Percentiles rank a stretch among this genome's conserved stretches.
Conservation (phyloP, 192 early-diverging fungal species). For the Coemansia sp. region DNA sequence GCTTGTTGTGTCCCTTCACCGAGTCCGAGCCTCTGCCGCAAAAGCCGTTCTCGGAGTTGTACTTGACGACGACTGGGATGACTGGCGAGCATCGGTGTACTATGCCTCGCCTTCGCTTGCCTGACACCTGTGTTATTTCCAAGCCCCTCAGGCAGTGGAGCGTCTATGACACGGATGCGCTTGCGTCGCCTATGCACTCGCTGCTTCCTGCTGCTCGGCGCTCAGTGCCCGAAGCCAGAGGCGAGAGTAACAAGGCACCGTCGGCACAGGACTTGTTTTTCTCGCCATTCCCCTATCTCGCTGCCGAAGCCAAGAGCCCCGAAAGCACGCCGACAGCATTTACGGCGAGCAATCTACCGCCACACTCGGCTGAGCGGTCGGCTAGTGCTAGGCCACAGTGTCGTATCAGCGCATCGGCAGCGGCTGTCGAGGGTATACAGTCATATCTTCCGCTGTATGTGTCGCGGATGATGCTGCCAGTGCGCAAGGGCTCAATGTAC, state of each 20-base stretch:
- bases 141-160: conserved; percentile 39
- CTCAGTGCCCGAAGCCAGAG: not conserved
- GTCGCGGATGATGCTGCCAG: conserved; percentile 60
- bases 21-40: conserved; percentile 8
- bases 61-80: conserved; percentile 11
- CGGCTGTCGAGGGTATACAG: conserved; percentile 42
- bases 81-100: not conserved
- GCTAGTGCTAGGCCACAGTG: conserved; percentile 33
- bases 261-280: conserved; percentile 47
- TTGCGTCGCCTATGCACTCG: conserved; percentile 53
- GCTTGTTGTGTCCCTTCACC: conserved; percentile 51
- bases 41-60: conserved; percentile 26
- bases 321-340: conserved; percentile 13
- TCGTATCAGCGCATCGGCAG: conserved; percentile 46
- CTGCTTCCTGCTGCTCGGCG: conserved; percentile 16
- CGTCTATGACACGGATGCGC: conserved; percentile 38
- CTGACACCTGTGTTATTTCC: conserved; percentile 14
- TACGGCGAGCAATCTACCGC: conserved; percentile 11
- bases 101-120: conserved; percentile 27
- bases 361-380: conserved; percentile 10
- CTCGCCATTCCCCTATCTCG: conserved; percentile 27
- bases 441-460: conserved; percentile 52
- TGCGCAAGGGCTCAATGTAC: conserved; percentile 57
- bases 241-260: not conserved
- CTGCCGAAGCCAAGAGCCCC: conserved; percentile 1